Conservation (phyloP, 768 basidiomycete genomes). For the Gymnopilus junonius region DNA sequence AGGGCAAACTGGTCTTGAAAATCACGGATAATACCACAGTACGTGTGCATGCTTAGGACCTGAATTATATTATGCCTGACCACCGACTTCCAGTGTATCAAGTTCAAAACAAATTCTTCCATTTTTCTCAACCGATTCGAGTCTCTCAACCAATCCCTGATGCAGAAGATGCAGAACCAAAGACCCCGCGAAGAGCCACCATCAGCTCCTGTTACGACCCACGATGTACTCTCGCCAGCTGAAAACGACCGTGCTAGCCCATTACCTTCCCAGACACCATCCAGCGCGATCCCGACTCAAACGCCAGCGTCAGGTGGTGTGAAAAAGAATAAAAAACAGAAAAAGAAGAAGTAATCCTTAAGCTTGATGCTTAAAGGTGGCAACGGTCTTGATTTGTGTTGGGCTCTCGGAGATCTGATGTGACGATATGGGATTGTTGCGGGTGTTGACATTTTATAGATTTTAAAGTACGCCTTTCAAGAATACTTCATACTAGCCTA, state of each 20-base stretch:
- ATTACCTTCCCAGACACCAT: slow-evolving; percentile 30
- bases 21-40: slow-evolving; percentile 92
- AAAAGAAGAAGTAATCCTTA: slow-evolving; percentile 67
- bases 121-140: slow-evolving; percentile 98
- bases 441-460: not conserved
- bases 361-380: not conserved
- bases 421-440: not conserved
- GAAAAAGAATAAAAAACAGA: slow-evolving; percentile 85
- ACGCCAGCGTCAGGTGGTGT: slow-evolving; percentile 57
- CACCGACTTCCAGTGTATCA: slow-evolving; percentile 71
- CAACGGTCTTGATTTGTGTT: not conserved
- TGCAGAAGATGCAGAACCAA: slow-evolving; percentile 84
- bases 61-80: not conserved
- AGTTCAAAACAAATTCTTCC: slow-evolving; percentile 94
- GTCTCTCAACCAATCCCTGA: slow-evolving; percentile 82
- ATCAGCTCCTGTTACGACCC: slow-evolving; percentile 27
- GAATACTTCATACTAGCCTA: not conserved
- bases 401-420: not conserved
- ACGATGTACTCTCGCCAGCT: slow-evolving; percentile 15
- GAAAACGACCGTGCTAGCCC: slow-evolving; percentile 30
- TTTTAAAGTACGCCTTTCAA: not conserved
- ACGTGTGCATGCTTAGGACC: slow-evolving; percentile 28
- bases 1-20: slow-evolving; percentile 90
- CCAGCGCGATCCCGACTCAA: slow-evolving; percentile 36
- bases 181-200: slow-evolving; percentile 37